phyloP scores from a whole-genome alignment of 2,329 filamentous ascomycete species.

The Xylaria digitata region DNA sequence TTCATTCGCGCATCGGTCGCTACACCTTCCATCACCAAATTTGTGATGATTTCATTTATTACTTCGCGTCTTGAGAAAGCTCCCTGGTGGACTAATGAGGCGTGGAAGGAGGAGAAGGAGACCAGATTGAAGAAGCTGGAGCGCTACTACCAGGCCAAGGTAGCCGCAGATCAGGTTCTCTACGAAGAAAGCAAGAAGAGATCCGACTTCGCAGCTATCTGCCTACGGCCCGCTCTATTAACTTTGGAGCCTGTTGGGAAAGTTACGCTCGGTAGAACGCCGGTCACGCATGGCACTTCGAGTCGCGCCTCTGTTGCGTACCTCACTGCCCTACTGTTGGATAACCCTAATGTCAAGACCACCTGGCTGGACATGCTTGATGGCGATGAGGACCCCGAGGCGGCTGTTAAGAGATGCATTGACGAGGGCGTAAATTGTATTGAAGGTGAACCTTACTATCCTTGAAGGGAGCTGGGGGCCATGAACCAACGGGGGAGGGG shows the following conservation, averaged over 20 bases:
- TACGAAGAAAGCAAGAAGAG: conserved; percentile 60
- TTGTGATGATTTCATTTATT: conserved; percentile 73
- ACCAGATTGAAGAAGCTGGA: conserved; percentile 58
- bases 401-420: conserved; percentile 62
- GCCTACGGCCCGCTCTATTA: conserved; percentile 64
- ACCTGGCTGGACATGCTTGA: conserved; percentile 67
- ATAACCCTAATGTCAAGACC: conserved; percentile 58
- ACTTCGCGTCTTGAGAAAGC: conserved; percentile 64
- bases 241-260: conserved; percentile 61
- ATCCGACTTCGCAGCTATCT: conserved; percentile 59
- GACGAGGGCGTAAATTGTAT: conserved; percentile 62
- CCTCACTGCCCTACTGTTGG: conserved; percentile 67
- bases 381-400: conserved; percentile 61
- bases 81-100: conserved; percentile 64
- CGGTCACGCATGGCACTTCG: conserved; percentile 54
- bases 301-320: conserved; percentile 70
- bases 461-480: conserved; percentile 36
- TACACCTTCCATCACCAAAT: conserved; percentile 66
- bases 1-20: conserved; percentile 70
- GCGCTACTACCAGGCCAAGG: conserved; percentile 69
- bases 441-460: conserved; percentile 62
- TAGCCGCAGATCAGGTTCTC: conserved; percentile 68
- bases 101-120: conserved; percentile 57
- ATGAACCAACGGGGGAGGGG: not conserved
- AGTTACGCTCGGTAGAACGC: conserved; percentile 61